These are phyloP conservation scores for Chamaenerion angustifolium DNA, from an alignment of 345 rosid genomes.

Conservation along the genomic window DNA sequence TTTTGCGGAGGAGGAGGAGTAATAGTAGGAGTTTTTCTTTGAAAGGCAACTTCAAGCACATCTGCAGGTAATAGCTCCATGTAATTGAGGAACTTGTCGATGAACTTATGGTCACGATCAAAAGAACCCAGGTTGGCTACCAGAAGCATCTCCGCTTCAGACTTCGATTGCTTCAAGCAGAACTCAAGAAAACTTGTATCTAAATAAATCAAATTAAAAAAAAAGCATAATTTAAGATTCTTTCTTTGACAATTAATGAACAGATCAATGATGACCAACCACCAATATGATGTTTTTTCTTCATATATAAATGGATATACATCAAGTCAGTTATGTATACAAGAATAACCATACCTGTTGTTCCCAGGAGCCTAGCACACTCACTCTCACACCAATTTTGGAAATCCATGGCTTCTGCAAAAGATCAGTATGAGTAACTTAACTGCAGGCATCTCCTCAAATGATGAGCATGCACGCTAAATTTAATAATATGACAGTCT, in stretches of 20 bases:
- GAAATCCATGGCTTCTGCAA: conserved; percentile 87
- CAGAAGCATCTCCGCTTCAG: conserved; percentile 79
- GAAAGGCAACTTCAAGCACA: conserved; percentile 83
- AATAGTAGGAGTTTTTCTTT: too few relatives aligned
- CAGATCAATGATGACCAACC: too few relatives aligned
- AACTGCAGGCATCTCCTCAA: neutral
- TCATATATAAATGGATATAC: too few relatives aligned
- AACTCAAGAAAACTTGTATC: conserved; percentile 88
- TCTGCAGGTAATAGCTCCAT: conserved; percentile 71
- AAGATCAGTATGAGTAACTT: neutral
- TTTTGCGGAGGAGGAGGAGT: neutral
- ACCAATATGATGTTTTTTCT: neutral
- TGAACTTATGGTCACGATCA: conserved; percentile 71
- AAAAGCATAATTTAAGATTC: too few relatives aligned
- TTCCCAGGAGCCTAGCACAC: conserved; percentile 75
- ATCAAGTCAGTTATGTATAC: neutral
- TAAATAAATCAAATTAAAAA: conserved; percentile 10
- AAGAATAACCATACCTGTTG: conserved; percentile 38
- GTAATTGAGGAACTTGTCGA: conserved; percentile 84
- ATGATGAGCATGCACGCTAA: neutral
- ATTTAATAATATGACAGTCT: conserved; percentile 36
- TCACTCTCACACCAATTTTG: conserved; percentile 89
- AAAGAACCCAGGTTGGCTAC: conserved; percentile 56
- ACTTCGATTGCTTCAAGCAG: conserved; percentile 80
- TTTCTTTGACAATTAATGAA: too few relatives aligned